A percentile compares a stretch with the other conserved stretches of the same genome.
Conservation (phyloP, 352 stramenopile genomes). For the Pythium volutum region DNA sequence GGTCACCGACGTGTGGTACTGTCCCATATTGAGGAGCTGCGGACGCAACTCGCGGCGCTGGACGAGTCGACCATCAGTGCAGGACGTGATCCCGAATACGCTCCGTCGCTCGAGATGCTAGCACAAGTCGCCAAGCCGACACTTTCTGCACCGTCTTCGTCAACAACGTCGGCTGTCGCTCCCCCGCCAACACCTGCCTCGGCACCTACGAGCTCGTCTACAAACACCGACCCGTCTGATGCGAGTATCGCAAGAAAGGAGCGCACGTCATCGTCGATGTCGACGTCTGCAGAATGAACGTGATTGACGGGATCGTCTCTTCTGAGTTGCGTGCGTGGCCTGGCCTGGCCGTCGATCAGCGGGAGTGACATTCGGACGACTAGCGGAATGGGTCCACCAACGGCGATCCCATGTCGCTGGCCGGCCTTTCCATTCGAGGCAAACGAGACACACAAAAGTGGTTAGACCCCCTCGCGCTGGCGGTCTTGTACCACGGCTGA, state of each 20-base stretch:
- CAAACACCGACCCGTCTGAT: slow-evolving; percentile 6
- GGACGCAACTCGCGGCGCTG: slow-evolving; percentile 53
- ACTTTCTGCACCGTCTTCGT: slow-evolving; percentile 13
- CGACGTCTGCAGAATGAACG: slow-evolving; percentile 8
- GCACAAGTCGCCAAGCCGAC: slow-evolving; percentile 48
- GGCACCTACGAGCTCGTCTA: slow-evolving; percentile 1
- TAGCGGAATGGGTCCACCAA: background rate
- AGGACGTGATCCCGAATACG: slow-evolving; percentile 66
- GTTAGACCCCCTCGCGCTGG: background rate
- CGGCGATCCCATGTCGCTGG: background rate
- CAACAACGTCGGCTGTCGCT: background rate
- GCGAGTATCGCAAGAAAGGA: slow-evolving; percentile 1
- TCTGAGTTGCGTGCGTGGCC: background rate
- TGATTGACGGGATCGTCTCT: background rate
- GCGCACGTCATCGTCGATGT: background rate
- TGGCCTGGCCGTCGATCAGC: background rate
- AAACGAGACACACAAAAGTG: background rate
- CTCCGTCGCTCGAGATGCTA: slow-evolving; percentile 78
- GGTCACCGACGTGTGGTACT: slow-evolving; percentile 81
- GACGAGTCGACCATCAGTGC: slow-evolving; percentile 57
- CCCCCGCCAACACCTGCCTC: background rate
- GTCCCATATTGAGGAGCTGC: slow-evolving; percentile 83
- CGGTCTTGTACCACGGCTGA: background rate
- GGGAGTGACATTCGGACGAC: background rate
- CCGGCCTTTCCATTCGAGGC: background rate